phyloP scores from a whole-genome alignment of 2,329 filamentous ascomycete genomes.

The Dothiorella sarmentorum region DNA sequence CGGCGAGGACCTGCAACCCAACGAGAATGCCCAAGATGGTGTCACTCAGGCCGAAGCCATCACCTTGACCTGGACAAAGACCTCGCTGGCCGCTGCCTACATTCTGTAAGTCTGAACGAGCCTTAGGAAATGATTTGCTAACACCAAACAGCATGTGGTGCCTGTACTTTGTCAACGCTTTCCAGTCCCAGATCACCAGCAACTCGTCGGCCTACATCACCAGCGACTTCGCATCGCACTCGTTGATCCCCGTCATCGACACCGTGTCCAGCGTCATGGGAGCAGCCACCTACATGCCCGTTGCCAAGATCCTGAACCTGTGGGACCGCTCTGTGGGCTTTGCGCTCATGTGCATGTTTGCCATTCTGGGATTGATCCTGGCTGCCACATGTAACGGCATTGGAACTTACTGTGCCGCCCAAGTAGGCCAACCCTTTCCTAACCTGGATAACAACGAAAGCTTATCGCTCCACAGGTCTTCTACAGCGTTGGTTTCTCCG shows the following conservation, averaged over 20 bases:
- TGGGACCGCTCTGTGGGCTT: slow-evolving; percentile 65
- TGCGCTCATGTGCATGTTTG: slow-evolving; percentile 50
- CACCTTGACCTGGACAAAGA: slow-evolving; percentile 39
- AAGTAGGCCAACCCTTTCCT: background rate
- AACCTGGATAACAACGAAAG: fast-evolving
- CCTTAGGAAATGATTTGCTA: background rate
- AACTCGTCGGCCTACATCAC: slow-evolving; percentile 35
- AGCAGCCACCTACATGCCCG: slow-evolving; percentile 61
- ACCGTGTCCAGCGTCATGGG: slow-evolving; percentile 30
- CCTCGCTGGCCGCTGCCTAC: slow-evolving; percentile 36
- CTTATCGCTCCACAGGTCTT: slow-evolving; percentile 40
- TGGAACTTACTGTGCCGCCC: slow-evolving; percentile 58
- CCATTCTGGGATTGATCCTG: slow-evolving; percentile 49
- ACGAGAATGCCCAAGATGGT: slow-evolving; percentile 23
- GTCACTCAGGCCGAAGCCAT: slow-evolving; percentile 40
- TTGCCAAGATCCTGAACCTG: slow-evolving; percentile 66
- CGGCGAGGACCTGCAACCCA: background rate
- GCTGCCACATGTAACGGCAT: slow-evolving; percentile 63
- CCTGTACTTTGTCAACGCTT: slow-evolving; percentile 43
- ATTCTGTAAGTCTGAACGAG: slow-evolving; percentile 21
- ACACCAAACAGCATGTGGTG: slow-evolving; percentile 22
- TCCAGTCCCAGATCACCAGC: slow-evolving; percentile 38
- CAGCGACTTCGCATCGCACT: slow-evolving; percentile 28
- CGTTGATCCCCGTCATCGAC: slow-evolving; percentile 27
- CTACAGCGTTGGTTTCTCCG: slow-evolving; percentile 51